phyloP scores from a whole-genome alignment of 139 green algal genomes.

The Coelastrella sp. region DNA sequence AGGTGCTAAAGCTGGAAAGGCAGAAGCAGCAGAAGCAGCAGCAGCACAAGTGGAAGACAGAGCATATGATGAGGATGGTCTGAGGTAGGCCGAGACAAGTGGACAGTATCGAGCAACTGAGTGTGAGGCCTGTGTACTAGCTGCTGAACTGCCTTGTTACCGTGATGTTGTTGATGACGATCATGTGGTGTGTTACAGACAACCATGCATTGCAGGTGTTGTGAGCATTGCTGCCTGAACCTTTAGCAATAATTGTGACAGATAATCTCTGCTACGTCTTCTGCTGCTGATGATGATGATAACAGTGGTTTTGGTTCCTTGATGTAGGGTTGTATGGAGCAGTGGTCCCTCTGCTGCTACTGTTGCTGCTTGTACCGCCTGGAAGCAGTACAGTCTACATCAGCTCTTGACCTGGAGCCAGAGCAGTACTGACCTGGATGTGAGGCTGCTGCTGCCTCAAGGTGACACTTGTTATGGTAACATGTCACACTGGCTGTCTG shows the following conservation, averaged over 20 bases:
- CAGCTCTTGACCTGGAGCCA: conserved; percentile 49
- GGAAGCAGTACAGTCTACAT: conserved; percentile 37
- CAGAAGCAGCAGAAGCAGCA: background rate
- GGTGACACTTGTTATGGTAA: background rate
- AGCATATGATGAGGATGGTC: background rate
- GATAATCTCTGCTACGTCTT: background rate
- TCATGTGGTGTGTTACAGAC: no score
- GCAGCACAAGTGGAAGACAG: background rate
- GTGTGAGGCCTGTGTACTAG: no score
- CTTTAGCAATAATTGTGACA: background rate
- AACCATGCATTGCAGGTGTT: no score
- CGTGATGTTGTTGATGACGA: no score
- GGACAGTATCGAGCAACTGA: background rate
- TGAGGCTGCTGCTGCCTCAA: conserved; percentile 6
- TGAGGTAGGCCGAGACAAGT: background rate
- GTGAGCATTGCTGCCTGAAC: no score
- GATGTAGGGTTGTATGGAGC: conserved; percentile 21
- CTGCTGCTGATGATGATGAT: background rate
- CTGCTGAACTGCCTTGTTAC: no score
- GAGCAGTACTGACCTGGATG: conserved; percentile 48
- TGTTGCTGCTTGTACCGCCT: conserved; percentile 9
- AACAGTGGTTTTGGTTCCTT: background rate
- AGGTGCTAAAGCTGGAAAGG: background rate
- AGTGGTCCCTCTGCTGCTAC: conserved; percentile 16
- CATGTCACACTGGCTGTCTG: no score